phyloP scores from a whole-genome alignment of 306 rosid species.

The Medicago arabica region DNA sequence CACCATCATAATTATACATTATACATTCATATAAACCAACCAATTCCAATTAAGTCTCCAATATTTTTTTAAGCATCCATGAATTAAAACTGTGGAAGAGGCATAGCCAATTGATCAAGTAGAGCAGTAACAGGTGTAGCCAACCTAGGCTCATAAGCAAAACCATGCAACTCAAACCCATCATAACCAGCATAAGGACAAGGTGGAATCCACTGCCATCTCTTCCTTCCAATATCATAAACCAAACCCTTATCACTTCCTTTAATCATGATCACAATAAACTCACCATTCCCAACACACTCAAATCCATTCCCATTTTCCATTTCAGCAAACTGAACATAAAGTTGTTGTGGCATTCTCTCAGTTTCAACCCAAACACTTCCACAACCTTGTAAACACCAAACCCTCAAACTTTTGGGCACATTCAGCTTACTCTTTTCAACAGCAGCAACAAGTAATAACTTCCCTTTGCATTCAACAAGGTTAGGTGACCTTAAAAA shows the following conservation, averaged over 20 bases:
- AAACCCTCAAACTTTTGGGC: slow-evolving; percentile 82
- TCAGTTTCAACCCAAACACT: slow-evolving; percentile 89
- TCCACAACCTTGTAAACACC: slow-evolving; percentile 83
- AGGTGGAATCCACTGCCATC: slow-evolving; percentile 95
- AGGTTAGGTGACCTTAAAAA: slow-evolving; percentile 74
- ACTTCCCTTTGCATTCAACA: slow-evolving; percentile 69
- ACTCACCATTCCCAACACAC: slow-evolving; percentile 85
- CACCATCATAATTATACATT: not conserved
- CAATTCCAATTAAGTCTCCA: not conserved
- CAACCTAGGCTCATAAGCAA: slow-evolving; percentile 83
- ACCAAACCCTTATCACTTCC: slow-evolving; percentile 70
- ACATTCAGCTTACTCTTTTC: slow-evolving; percentile 92
- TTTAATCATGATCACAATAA: slow-evolving; percentile 56
- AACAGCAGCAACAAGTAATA: slow-evolving; percentile 77
- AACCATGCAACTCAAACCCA: slow-evolving; percentile 67
- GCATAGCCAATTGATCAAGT: slow-evolving; percentile 70
- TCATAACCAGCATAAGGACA: slow-evolving; percentile 66
- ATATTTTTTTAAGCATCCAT: not conserved
- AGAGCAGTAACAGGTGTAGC: slow-evolving; percentile 83
- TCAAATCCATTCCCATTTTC: slow-evolving; percentile 79
- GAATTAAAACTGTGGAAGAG: slow-evolving; percentile 57
- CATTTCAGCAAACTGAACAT: slow-evolving; percentile 62
- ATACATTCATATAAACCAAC: not conserved
- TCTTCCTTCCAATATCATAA: slow-evolving; percentile 67
- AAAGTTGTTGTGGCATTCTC: slow-evolving; percentile 92